Evolutionary conservation across 805 yeast species (phyloP), one percentile per base, ranked within the genome.

Genomic region (Saturnispora silvae): DNA sequence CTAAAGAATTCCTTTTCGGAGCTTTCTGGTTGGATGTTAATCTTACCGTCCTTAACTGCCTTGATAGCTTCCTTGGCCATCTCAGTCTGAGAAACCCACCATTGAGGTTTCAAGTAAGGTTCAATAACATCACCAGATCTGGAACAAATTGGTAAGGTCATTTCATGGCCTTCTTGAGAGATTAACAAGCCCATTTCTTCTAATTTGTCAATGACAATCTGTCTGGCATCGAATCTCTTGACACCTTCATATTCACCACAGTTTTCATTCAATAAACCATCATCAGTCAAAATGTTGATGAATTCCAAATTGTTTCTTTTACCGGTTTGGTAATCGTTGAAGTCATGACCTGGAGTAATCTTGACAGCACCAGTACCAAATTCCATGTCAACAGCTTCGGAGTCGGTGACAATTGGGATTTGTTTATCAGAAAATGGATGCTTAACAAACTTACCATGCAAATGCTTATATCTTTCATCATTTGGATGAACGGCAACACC

Each of bases 281-380:
- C 83, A 55, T 92, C 97, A 40, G 95, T 89, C 50, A 82, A 67
- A 47, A 92, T 86, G 63, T 85, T 87, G 63, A 92, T 72, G 53
- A 85, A 75, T 58, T 85, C 95, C 52, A 92, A 70, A 54, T 75
- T 67, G 61, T 85, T 83, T 67, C 98, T 86, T 67, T 83, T 87
- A 67, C 98, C 98, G 38, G 96, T 85, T 56, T 68, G 72, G 72
- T 84, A 86, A 84, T 92, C 98, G 71, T 92, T 92, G 53, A 77
- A 81, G 64, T 92, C 98, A 63, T 92, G 98, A 31, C 95, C 96
- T 42, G 98, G 98, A 11, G 98, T 92, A 58, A 92, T 92, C 65
- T 92, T 92, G 45, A 92, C 98, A 34, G 98, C 98, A 79, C 98
- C 98, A 45, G 98, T 92, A 72, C 98, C 98, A 50, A 92, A 92